Base-by-base conservation (phyloP, 2,329 filamentous ascomycete species). In the Amauroascus verrucosus region DNA sequence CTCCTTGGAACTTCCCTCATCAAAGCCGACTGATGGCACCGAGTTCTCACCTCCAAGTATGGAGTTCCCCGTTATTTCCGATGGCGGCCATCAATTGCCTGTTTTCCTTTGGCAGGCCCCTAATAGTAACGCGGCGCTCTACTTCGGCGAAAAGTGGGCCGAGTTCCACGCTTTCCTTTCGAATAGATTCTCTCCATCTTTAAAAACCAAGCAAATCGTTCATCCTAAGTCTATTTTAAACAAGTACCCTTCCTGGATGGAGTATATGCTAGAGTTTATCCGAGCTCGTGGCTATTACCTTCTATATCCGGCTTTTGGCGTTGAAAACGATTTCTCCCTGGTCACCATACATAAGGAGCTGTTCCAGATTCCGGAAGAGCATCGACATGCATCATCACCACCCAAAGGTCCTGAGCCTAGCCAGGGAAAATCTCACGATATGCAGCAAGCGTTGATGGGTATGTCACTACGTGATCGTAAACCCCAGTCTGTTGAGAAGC, bases 71-170 rank as follows among this genome's bases (percentile, higher is more conserved):
- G 20, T 52, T 28, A 6, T 41, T 18, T 32, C 28, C 20, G 38
- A n/a, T 11, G n/a, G 48, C 16, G 48, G 59, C 18, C 58, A 62
- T 8, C 61, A 68, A 26, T 48, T 70, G 4, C 77, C 79, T 0
- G 76, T 85, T 0, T 94, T 95, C 62, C 73, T 95, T 7, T 95
- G 89, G 84, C 86, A 95, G 68, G 81, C 83, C 1, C 90, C 91
- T 4, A 86, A 83, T 59, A 87, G 84, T 63, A 85, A 93, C 58
- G 90, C 91, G 0, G 80, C 83, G 9, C 75, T 98, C 8, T 84
- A 91, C 65, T 82, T 93, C 53, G 89, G 90, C 41, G 81, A 88
- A 46, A 89, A 85, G 63, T 98, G 93, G 93, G 72, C 80, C 11
- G 87, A 95, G 60, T 77, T 95, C 8, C 89, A 96, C 65, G 79